Conservation (phyloP, 768 basidiomycete genomes). For the Lactifluus subvellereus region DNA sequence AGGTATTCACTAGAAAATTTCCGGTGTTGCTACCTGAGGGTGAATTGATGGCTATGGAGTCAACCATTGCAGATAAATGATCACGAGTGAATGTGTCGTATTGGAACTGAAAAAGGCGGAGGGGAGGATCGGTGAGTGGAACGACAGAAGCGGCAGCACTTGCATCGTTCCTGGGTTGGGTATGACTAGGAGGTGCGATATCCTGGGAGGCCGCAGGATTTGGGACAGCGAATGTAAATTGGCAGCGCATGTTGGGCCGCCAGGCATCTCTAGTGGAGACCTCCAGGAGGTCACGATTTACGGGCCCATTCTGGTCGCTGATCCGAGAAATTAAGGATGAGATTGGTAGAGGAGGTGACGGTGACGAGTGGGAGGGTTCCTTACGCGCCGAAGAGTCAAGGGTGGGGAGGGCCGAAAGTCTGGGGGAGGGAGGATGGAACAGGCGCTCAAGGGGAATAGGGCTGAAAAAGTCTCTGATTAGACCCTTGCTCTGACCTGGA, state of each 20-base stretch:
- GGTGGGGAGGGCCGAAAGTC: constrained; percentile 25
- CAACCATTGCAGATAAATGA: constrained; percentile 89
- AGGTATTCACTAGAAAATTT: constrained; percentile 38
- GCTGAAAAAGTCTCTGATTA: constrained; percentile 80
- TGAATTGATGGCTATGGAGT: constrained; percentile 83
- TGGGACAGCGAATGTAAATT: constrained; percentile 74
- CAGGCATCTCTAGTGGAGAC: constrained; percentile 38
- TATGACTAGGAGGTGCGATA: constrained; percentile 45
- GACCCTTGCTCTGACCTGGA: constrained; percentile 55
- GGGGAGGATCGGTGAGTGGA: constrained; percentile 60
- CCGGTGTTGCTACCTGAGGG: constrained; percentile 49
- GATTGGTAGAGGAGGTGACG: constrained; percentile 7
- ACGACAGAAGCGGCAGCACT: constrained; percentile 31
- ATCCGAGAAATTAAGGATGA: background rate
- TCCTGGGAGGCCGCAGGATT: constrained; percentile 31
- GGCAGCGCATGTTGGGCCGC: constrained; percentile 46
- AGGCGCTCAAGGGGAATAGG: constrained; percentile 82
- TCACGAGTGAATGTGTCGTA: constrained; percentile 97
- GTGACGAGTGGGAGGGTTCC: constrained; percentile 36
- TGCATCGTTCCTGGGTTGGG: constrained; percentile 47
- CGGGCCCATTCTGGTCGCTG: constrained; percentile 35
- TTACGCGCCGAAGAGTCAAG: constrained; percentile 24
- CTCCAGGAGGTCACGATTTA: constrained; percentile 47
- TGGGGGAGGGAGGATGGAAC: constrained; percentile 92
- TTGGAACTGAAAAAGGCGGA: constrained; percentile 86